These are phyloP conservation scores for Penicillium sp. DNA, from an alignment of 2,329 filamentous ascomycete species.

Conservation along the genomic window DNA sequence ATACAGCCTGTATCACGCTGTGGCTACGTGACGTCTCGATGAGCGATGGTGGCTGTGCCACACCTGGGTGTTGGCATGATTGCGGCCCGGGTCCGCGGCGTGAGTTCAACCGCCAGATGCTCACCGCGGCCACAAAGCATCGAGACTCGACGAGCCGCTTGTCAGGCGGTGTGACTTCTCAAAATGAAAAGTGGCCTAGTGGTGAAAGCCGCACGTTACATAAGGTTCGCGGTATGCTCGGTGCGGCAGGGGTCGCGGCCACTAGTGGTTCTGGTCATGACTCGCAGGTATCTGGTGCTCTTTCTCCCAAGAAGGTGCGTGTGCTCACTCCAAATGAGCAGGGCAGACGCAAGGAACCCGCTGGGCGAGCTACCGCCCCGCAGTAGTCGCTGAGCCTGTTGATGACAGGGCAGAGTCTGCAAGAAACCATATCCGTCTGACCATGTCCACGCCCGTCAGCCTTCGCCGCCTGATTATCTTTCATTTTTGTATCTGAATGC, in stretches of 20 bases:
- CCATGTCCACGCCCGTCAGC: not conserved
- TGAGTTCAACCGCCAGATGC: slow-evolving; percentile 32
- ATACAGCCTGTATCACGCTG: slow-evolving; percentile 51
- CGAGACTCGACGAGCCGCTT: slow-evolving; percentile 30
- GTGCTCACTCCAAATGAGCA: slow-evolving; percentile 42
- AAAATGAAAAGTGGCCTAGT: slow-evolving; percentile 41
- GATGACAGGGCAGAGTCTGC: not conserved
- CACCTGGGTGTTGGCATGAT: slow-evolving; percentile 54
- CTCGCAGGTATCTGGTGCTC: slow-evolving; percentile 26
- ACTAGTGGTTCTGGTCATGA: slow-evolving; percentile 20
- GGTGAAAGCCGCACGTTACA: slow-evolving; percentile 43
- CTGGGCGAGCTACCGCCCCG: slow-evolving; percentile 15
- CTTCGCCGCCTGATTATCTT: too few species aligned
- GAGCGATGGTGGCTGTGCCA: slow-evolving; percentile 52
- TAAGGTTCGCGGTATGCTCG: slow-evolving; percentile 41
- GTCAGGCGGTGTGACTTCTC: slow-evolving; percentile 33
- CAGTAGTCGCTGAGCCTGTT: not conserved
- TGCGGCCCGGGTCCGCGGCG: slow-evolving; percentile 48
- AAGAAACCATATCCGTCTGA: not conserved
- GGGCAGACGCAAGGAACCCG: slow-evolving; percentile 21
- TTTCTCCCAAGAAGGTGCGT: slow-evolving; percentile 42
- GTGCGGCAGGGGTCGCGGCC: slow-evolving; percentile 31
- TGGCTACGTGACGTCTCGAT: slow-evolving; percentile 49
- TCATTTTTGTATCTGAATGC: too few species aligned
- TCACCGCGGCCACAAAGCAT: slow-evolving; percentile 29